Evolutionary conservation across 495 filamentous ascomycete species (phyloP).

Genomic region (Neurospora tetrasperma): DNA sequence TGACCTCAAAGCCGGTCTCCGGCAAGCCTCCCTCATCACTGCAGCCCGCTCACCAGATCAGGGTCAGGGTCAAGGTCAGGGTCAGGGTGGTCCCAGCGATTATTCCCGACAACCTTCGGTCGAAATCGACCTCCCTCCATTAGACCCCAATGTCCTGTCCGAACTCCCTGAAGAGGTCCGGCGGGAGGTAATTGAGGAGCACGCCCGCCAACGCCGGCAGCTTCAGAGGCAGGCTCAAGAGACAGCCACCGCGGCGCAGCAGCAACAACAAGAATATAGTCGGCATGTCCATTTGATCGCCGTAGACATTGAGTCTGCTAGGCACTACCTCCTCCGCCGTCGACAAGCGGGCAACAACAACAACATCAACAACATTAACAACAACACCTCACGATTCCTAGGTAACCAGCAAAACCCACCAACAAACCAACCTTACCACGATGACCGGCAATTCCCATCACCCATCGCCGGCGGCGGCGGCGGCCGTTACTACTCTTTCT

Average conservation of each 20-base stretch:
- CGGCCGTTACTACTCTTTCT: constrained; percentile 2
- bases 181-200: constrained; percentile 63
- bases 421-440: not conserved
- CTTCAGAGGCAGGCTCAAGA: constrained; percentile 26
- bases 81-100: not conserved
- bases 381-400: not conserved
- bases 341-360: not conserved
- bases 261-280: not conserved
- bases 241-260: not conserved
- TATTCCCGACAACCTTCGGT: not conserved
- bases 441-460: constrained; percentile 1
- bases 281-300: not conserved
- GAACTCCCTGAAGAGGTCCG: constrained; percentile 76
- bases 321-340: not conserved
- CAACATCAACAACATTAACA: not conserved
- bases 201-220: constrained; percentile 40
- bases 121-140: not conserved
- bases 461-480: not conserved
- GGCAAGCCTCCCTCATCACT: not conserved
- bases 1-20: not conserved
- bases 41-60: not conserved
- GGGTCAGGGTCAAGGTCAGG: not conserved
- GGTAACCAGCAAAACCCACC: not conserved
- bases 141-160: constrained; percentile 65
- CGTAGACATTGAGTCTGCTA: not conserved